These are phyloP conservation scores for Choanephora cucurbitarum DNA, from an alignment of 371 early-diverging fungal genomes.

Conservation along the genomic window DNA sequence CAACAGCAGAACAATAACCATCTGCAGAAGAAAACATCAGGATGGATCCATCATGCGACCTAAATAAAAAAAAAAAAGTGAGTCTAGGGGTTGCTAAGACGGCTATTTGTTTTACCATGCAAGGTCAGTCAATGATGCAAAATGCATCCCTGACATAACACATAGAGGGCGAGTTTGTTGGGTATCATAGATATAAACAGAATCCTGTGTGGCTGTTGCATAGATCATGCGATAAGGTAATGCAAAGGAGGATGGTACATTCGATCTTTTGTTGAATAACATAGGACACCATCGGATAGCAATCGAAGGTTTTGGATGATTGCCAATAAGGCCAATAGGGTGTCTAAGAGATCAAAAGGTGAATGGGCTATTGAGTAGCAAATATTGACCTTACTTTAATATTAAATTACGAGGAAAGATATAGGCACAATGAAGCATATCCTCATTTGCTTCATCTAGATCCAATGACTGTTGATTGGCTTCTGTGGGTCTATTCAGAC, in stretches of 20 bases:
- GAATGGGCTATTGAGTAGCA: too few species aligned
- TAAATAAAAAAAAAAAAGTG: slow-evolving; percentile 13
- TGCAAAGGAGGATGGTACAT: slow-evolving; percentile 36
- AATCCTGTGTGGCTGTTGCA: slow-evolving; percentile 86
- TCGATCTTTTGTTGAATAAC: slow-evolving; percentile 48
- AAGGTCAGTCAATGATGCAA: slow-evolving; percentile 87
- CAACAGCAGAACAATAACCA: slow-evolving; percentile 87
- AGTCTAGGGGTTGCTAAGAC: too few species aligned
- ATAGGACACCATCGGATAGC: slow-evolving; percentile 76
- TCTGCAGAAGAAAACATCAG: slow-evolving; percentile 83
- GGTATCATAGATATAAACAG: slow-evolving; percentile 88
- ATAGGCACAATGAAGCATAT: slow-evolving; percentile 40
- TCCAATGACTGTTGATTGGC: slow-evolving; percentile 15
- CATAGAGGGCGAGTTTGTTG: slow-evolving; percentile 73
- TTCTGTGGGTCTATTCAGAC: slow-evolving; percentile 49
- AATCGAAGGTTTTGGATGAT: slow-evolving; percentile 78
- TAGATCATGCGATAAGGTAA: slow-evolving; percentile 79
- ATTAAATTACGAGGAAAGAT: slow-evolving; percentile 41
- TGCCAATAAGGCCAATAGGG: slow-evolving; percentile 72
- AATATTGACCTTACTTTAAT: slow-evolving; percentile 30
- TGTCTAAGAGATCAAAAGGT: slow-evolving; percentile 33
- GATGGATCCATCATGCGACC: slow-evolving; percentile 75
- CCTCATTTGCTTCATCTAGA: slow-evolving; percentile 18
- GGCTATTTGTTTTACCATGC: too few species aligned
- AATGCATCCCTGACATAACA: slow-evolving; percentile 81